phyloP scores from a whole-genome alignment of 225 moss, liverwort and hornwort genomes.

The Pseudisothecium myosuroides region DNA sequence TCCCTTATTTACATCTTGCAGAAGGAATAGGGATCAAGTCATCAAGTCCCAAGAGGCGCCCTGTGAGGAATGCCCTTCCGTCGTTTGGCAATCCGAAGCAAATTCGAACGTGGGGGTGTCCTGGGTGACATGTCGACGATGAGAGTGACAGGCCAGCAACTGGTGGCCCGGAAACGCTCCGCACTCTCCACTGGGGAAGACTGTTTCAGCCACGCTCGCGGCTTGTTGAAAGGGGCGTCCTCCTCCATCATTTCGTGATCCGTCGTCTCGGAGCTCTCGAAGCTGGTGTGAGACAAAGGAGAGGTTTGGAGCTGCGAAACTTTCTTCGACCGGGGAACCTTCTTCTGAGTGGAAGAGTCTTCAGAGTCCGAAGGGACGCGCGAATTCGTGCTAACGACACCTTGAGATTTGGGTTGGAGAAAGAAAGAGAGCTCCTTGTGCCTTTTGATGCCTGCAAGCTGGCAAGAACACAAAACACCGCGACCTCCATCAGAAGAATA shows the following conservation, averaged over 20 bases:
- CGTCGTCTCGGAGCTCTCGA: conserved; percentile 27
- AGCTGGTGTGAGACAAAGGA: conserved; percentile 30
- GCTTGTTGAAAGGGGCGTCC: conserved; percentile 21
- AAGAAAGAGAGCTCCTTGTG: conserved; percentile 78
- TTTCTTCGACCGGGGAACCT: conserved; percentile 56
- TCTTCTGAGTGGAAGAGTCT: conserved; percentile 69
- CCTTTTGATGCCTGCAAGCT: conserved; percentile 84
- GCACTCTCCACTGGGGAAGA: conserved; percentile 18
- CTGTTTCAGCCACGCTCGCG: conserved; percentile 12
- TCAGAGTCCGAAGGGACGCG: conserved; percentile 51
- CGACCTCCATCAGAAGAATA: background rate
- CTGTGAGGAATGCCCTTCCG: conserved; percentile 95
- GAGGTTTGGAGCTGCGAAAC: conserved; percentile 43
- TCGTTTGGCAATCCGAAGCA: conserved; percentile 59
- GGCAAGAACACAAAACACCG: background rate
- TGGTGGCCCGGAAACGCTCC: conserved; percentile 18
- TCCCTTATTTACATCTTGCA: conserved; percentile 23
- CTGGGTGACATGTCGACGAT: conserved; percentile 71
- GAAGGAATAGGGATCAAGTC: background rate
- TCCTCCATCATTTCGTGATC: conserved; percentile 34
- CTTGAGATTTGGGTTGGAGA: conserved; percentile 61
- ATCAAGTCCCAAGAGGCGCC: conserved; percentile 68
- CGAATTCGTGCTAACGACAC: conserved; percentile 23
- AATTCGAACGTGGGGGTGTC: conserved; percentile 70
- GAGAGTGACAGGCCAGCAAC: conserved; percentile 20